Conservation (phyloP, 768 basidiomycete species). For the Lentinula raphanica region DNA sequence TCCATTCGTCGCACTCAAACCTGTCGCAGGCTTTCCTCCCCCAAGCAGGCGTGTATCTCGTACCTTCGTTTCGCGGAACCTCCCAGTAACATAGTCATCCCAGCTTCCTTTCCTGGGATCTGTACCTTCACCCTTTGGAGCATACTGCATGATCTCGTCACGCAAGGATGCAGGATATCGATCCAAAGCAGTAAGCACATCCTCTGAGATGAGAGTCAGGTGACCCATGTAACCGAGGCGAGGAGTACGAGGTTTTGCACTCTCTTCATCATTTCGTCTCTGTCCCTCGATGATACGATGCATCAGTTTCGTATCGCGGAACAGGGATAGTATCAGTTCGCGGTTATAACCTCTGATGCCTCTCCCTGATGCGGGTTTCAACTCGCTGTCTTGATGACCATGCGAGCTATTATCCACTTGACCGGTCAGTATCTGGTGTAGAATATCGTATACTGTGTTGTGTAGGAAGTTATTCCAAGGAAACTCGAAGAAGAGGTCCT, state of each 20-base stretch:
- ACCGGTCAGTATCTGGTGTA: slow-evolving; percentile 93
- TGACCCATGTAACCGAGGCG: slow-evolving; percentile 97
- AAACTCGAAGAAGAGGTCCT: slow-evolving; percentile 95
- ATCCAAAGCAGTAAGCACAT: slow-evolving; percentile 84
- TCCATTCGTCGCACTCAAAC: slow-evolving; percentile 55
- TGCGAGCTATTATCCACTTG: slow-evolving; percentile 46
- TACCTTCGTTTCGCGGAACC: slow-evolving; percentile 82
- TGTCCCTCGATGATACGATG: slow-evolving; percentile 86
- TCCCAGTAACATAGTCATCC: slow-evolving; percentile 84
- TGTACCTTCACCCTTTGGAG: slow-evolving; percentile 48
- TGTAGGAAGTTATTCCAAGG: slow-evolving; percentile 99
- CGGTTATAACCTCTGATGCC: slow-evolving; percentile 57
- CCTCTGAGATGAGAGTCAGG: slow-evolving; percentile 90
- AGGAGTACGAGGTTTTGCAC: slow-evolving; percentile 68
- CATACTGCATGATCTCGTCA: slow-evolving; percentile 50
- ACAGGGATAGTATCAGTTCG: slow-evolving; percentile 76
- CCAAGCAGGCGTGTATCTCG: slow-evolving; percentile 77
- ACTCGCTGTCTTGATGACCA: neutral
- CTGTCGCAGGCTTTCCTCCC: slow-evolving; percentile 63
- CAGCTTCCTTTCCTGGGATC: slow-evolving; percentile 47
- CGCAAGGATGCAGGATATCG: slow-evolving; percentile 81
- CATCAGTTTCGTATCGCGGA: slow-evolving; percentile 81
- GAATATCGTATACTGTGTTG: slow-evolving; percentile 90
- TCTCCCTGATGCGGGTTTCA: neutral
- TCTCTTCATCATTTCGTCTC: slow-evolving; percentile 67